A percentile compares a stretch with the other conserved stretches of the same genome.
Evolutionary conservation across 352 stramenopile species (phyloP).

Genomic region (Phytopythium kandeliae): DNA sequence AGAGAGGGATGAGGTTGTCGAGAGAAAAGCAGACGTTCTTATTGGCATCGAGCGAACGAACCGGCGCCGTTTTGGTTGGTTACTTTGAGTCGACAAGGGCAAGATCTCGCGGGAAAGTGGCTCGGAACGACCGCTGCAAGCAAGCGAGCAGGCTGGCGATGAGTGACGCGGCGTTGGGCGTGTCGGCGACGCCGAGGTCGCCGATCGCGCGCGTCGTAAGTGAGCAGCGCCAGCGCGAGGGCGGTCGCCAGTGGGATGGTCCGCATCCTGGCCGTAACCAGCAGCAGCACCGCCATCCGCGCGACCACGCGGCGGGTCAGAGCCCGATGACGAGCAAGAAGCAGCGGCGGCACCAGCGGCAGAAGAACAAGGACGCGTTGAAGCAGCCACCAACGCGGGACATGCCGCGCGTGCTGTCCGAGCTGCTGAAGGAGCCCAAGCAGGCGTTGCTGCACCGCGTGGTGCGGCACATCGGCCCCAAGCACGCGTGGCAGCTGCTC

Average conservation of each 20-base stretch:
- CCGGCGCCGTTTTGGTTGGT: too few species aligned
- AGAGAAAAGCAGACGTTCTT: too few species aligned
- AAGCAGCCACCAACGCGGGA: slow-evolving; percentile 44
- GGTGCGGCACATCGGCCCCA: slow-evolving; percentile 54
- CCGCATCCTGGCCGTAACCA: neutral
- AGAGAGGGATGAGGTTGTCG: neutral
- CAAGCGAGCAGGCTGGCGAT: neutral
- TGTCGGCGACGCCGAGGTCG: neutral
- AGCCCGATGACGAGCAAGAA: slow-evolving; percentile 13
- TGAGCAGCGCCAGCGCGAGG: neutral
- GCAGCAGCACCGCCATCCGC: neutral
- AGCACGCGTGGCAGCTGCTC: slow-evolving; percentile 54
- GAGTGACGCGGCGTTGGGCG: neutral
- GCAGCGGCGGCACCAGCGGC: slow-evolving; percentile 15
- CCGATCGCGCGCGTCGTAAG: neutral
- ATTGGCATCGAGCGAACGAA: too few species aligned
- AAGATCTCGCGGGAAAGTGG: too few species aligned
- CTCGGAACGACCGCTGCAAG: too few species aligned
- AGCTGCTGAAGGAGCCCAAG: slow-evolving; percentile 63
- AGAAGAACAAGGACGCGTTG: slow-evolving; percentile 14
- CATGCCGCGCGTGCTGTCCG: slow-evolving; percentile 48
- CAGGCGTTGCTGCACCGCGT: slow-evolving; percentile 66
- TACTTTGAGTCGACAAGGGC: too few species aligned
- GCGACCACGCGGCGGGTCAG: neutral
- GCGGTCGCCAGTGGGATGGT: neutral